These are phyloP conservation scores for Echeveria elegans DNA, from an alignment of 164 flowering plant genomes.

Conservation along the genomic window DNA sequence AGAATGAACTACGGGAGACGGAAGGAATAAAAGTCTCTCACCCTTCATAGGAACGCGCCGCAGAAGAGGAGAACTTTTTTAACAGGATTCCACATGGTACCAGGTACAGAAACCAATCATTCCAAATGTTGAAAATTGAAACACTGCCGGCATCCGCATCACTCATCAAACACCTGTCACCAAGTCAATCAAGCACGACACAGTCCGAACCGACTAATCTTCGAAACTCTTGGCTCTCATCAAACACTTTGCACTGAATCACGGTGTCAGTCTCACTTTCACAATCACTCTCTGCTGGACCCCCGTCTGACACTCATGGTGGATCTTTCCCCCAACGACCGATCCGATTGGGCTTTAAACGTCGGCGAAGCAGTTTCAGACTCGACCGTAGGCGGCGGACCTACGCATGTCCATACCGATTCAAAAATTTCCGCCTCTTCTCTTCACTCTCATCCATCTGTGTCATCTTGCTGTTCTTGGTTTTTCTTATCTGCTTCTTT, in stretches of 20 bases:
- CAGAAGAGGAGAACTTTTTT: too few relatives aligned
- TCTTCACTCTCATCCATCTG: neutral
- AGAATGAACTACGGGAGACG: too few relatives aligned
- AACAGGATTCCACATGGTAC: too few relatives aligned
- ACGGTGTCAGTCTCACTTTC: neutral
- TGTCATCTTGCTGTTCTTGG: neutral
- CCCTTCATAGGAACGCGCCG: too few relatives aligned
- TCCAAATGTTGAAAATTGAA: too few relatives aligned
- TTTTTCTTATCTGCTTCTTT: neutral
- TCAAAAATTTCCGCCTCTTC: constrained; percentile 7
- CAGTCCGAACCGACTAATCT: too few relatives aligned
- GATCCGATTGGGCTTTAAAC: neutral
- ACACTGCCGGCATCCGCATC: too few relatives aligned
- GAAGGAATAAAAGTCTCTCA: too few relatives aligned
- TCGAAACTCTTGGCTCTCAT: constrained; percentile 4
- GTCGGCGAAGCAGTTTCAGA: constrained; percentile 21
- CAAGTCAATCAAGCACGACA: too few relatives aligned
- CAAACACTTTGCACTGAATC: neutral
- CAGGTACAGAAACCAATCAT: too few relatives aligned
- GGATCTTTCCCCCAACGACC: neutral
- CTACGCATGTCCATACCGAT: constrained; percentile 26
- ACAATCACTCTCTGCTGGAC: constrained; percentile 8
- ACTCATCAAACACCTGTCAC: too few relatives aligned
- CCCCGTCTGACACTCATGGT: neutral
- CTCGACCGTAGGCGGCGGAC: constrained; percentile 10